Conservation (phyloP, 2,329 filamentous ascomycete genomes). For the Trichoderma endophyticum region DNA sequence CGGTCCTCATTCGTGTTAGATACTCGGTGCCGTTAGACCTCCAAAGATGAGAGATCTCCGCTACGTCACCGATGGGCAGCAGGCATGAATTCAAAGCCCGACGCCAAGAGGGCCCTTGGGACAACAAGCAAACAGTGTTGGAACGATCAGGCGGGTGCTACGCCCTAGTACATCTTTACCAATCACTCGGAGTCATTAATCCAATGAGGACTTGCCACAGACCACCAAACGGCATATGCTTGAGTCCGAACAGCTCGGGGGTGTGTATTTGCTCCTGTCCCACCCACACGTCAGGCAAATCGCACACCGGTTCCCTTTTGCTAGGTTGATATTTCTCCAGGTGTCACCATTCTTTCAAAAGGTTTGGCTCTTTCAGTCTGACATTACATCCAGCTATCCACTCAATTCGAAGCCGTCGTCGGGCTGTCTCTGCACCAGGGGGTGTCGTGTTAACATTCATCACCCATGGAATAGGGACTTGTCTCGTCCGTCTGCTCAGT, state of each 20-base stretch:
- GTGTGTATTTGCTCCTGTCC: conserved; percentile 15
- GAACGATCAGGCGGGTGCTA: not conserved
- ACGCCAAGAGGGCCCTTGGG: conserved; percentile 9
- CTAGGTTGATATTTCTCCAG: conserved; percentile 2
- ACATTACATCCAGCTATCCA: conserved; percentile 7
- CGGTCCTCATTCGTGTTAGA: not conserved
- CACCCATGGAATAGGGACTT: not conserved
- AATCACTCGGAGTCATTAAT: conserved; percentile 18
- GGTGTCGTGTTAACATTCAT: not conserved
- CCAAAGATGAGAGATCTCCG: not conserved
- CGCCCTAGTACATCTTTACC: conserved; percentile 14
- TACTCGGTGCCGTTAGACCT: not conserved
- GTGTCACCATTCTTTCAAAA: conserved; percentile 11
- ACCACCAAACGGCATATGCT: conserved; percentile 18
- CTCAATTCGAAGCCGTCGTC: not conserved
- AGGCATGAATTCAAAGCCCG: conserved; percentile 9
- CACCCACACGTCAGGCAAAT: conserved; percentile 19
- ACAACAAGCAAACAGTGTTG: conserved; percentile 9
- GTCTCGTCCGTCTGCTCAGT: conserved; percentile 5
- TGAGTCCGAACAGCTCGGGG: conserved; percentile 4
- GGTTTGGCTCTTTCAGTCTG: conserved; percentile 9
- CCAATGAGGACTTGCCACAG: conserved; percentile 17
- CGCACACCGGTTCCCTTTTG: conserved; percentile 18
- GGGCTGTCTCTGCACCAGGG: not conserved
- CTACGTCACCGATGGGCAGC: conserved; percentile 17